Base-by-base conservation (phyloP, 2,329 filamentous ascomycete genomes). In the Cladobotryum mycophilum region DNA sequence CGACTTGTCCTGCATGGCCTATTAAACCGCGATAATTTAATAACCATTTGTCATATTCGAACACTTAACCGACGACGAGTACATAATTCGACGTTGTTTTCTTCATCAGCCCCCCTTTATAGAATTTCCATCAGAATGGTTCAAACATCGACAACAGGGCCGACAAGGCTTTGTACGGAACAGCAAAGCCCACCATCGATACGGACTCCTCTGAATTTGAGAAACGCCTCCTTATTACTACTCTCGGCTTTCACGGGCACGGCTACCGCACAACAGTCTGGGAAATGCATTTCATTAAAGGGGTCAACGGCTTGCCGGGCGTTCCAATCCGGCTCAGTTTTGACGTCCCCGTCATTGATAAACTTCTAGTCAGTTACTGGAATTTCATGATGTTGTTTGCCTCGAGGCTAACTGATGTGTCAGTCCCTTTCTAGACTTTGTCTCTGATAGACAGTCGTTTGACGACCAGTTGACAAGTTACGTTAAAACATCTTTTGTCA, bases 361-460 rank as follows among this genome's bases (percentile, higher is more conserved):
- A 76, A 76, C 25, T 71, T 80, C 53, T 91, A 86, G 86, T 88
- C 76, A 62, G 81, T 76, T 15, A 25, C 30, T 11, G 30, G 25
- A 46, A 20, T 7, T 18, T 33, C 5, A 5, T 18, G 5, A 38
- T 22, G 13, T 22, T n/a, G n/a, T 15, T n/a, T 44, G 13, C 15
- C 15, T 15, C 13, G 8, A n/a, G 8, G 17, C 22, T 38, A 48
- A 25, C 36, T 30, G 20, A 20, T 35, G 30, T 22, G 41, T 54
- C 63, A 95, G 91, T 71, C 85, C 90, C 43, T 99, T 97, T 67
- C 80, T 99, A 57, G 75, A 82, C 57, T 88, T 80, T 67, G 93
- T 97, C 60, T 86, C 86, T 41, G 84, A 86, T 64, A 78, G 79
- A 14, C 70, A 78, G 48, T 81, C 85, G 8, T 99, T 99, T 66